A percentile compares a stretch with the other conserved stretches of the same genome.
These are phyloP conservation scores for Fusarium sp. DNA, from an alignment of 2,329 filamentous ascomycete species.

Conservation along the genomic window DNA sequence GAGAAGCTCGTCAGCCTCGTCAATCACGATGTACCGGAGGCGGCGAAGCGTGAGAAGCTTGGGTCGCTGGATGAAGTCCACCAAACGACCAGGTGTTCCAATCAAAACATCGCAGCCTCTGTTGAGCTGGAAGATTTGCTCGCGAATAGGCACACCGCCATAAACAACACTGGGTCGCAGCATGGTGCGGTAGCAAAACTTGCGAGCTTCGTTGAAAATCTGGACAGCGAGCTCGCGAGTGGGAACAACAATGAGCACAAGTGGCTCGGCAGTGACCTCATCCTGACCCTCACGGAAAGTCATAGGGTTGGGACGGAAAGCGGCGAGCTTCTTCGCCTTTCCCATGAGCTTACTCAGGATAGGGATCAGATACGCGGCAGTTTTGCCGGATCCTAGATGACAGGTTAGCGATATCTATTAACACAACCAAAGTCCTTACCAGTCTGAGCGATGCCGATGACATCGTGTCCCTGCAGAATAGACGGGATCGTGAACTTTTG, in stretches of 20 bases:
- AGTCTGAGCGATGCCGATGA: slow-evolving; percentile 93
- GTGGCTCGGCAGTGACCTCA: slow-evolving; percentile 80
- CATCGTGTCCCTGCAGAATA: slow-evolving; percentile 80
- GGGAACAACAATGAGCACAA: slow-evolving; percentile 87
- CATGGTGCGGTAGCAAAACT: slow-evolving; percentile 95
- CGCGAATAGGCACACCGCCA: slow-evolving; percentile 79
- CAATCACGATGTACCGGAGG: slow-evolving; percentile 85
- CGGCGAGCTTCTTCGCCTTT: slow-evolving; percentile 89
- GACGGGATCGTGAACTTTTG: slow-evolving; percentile 88
- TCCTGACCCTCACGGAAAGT: slow-evolving; percentile 65
- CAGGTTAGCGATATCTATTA: slow-evolving; percentile 14
- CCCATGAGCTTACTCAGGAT: slow-evolving; percentile 94
- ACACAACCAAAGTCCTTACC: slow-evolving; percentile 59
- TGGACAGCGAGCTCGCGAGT: slow-evolving; percentile 93
- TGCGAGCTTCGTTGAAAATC: slow-evolving; percentile 94
- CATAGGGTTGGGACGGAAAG: slow-evolving; percentile 76
- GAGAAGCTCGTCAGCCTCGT: slow-evolving; percentile 96
- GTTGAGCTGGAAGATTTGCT: slow-evolving; percentile 79
- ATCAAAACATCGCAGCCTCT: slow-evolving; percentile 92
- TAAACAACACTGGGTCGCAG: slow-evolving; percentile 91
- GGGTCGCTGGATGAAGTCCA: slow-evolving; percentile 83
- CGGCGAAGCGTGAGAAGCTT: slow-evolving; percentile 78
- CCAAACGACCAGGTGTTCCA: slow-evolving; percentile 86
- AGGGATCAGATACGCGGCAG: slow-evolving; percentile 90
- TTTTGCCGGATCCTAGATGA: slow-evolving; percentile 89